A percentile compares a stretch with the other conserved stretches of the same genome.
These are phyloP conservation scores for Astrephomene gubernaculifera DNA, from an alignment of 139 green algal species.

Conservation along the genomic window DNA sequence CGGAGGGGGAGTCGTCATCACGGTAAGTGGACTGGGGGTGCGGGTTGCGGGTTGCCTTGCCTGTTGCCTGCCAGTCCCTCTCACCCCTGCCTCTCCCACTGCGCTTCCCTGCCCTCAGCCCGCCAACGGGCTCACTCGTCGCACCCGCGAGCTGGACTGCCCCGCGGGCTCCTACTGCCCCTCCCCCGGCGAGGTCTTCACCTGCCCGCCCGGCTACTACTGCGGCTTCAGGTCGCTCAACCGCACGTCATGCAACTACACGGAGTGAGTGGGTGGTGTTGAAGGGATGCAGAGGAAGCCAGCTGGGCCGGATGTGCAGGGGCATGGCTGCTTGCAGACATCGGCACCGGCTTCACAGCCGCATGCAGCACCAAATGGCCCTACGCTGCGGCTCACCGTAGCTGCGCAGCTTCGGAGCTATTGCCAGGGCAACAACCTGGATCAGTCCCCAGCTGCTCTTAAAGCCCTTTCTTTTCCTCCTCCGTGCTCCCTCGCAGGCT, in stretches of 20 bases:
- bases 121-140: neutral
- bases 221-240: neutral
- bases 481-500: too few relatives aligned
- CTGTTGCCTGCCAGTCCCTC: neutral
- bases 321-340: too few relatives aligned
- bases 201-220: conserved; percentile 23
- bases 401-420: too few relatives aligned
- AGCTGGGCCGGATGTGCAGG: too few relatives aligned
- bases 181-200: conserved; percentile 16
- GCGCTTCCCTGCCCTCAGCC: neutral
- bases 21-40: neutral
- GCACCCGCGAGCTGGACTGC: conserved; percentile 46
- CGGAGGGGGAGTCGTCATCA: conserved; percentile 30
- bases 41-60: neutral
- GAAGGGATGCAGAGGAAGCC: too few relatives aligned
- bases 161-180: conserved; percentile 53
- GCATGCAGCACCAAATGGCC: too few relatives aligned
- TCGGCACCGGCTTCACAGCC: too few relatives aligned
- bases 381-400: too few relatives aligned
- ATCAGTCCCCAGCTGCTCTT: too few relatives aligned
- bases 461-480: too few relatives aligned
- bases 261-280: neutral
- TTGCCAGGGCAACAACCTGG: too few relatives aligned
- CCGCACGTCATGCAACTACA: neutral
- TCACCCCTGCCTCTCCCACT: neutral